Evolutionary conservation across 202 grass and related monocot species (phyloP).

Genomic region (Dendrocalamus latiflorus): DNA sequence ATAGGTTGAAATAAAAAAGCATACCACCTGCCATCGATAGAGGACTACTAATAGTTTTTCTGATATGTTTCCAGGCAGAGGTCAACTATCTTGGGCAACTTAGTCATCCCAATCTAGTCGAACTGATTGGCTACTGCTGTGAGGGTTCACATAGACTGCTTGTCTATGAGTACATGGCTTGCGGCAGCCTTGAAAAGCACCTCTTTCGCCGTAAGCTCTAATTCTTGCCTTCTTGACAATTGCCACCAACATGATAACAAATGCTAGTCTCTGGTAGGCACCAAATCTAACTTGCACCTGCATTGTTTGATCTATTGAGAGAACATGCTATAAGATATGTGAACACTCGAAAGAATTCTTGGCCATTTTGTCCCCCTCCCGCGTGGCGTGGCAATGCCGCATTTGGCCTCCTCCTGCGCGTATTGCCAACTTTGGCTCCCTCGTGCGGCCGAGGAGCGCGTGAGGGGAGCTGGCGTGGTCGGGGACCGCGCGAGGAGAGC

Average conservation of each 20-base stretch:
- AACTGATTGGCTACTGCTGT: constrained; percentile 97
- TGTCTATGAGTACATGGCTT: constrained; percentile 98
- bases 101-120: constrained; percentile 89
- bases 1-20: not conserved
- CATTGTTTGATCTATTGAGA: constrained; percentile 15
- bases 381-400: no score
- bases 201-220: constrained; percentile 88
- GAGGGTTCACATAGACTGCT: constrained; percentile 81
- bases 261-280: not conserved
- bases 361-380: no score
- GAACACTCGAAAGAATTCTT: not conserved
- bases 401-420: no score
- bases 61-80: constrained; percentile 73
- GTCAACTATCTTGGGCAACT: constrained; percentile 98
- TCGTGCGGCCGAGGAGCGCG: no score
- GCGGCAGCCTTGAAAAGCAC: constrained; percentile 95
- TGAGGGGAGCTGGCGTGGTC: no score
- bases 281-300: not conserved
- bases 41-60: constrained; percentile 18
- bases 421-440: no score
- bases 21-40: not conserved
- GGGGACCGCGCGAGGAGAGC: no score
- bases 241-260: not conserved
- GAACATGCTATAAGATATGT: not conserved
- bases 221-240: constrained; percentile 1